Conservation (phyloP, 2,329 filamentous ascomycete species). For the Daldinia sp. region DNA sequence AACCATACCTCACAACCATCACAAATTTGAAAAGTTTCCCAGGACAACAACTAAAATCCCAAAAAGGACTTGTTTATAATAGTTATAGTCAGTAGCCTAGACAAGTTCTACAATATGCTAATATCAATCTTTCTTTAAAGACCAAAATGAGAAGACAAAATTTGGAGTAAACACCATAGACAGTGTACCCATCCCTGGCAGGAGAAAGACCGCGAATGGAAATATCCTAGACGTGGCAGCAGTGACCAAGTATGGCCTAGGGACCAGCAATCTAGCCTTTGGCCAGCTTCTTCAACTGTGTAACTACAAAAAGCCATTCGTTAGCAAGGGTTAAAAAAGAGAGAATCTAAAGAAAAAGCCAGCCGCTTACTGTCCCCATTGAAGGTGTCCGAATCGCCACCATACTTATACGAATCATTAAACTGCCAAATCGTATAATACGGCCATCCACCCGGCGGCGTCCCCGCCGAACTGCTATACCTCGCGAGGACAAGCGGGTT, state of each 20-base stretch:
- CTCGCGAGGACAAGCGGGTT: constrained; percentile 63
- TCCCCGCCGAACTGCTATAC: constrained; percentile 57
- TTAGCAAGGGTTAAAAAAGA: constrained; percentile 1
- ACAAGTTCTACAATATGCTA: too few relatives aligned
- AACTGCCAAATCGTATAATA: constrained; percentile 69
- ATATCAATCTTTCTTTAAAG: too few relatives aligned
- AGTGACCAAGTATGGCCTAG: neutral
- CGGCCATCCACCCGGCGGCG: constrained; percentile 64
- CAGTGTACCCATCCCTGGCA: neutral
- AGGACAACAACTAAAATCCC: too few relatives aligned
- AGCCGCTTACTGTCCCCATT: constrained; percentile 55
- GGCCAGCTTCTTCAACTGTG: constrained; percentile 43
- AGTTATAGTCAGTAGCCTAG: too few relatives aligned
- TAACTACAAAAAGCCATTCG: constrained; percentile 16
- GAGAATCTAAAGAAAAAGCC: neutral
- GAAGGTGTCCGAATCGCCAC: constrained; percentile 66
- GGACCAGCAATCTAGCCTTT: constrained; percentile 28
- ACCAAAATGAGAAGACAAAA: too few relatives aligned
- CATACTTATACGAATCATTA: constrained; percentile 60
- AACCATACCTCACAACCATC: too few relatives aligned
- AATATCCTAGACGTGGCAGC: neutral
- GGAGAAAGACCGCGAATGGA: neutral
- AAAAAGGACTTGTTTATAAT: too few relatives aligned
- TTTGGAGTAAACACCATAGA: too few relatives aligned
- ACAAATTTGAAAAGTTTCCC: too few relatives aligned